These are phyloP conservation scores for Dictyostelium firmibasis DNA, from an alignment of 78 protist genomes.

Conservation along the genomic window DNA sequence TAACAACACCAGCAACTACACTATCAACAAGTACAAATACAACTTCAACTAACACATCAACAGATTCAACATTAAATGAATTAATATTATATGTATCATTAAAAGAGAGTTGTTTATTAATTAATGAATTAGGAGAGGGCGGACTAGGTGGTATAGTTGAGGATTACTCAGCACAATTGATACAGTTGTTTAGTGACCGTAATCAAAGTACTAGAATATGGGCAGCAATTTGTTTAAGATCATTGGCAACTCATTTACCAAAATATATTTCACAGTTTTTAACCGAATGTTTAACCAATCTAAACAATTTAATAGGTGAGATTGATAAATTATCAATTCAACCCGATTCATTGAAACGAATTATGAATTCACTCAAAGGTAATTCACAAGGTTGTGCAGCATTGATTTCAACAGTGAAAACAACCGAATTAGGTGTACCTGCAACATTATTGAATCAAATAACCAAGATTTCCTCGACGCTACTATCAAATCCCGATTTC, in stretches of 20 bases:
- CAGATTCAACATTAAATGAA: not conserved
- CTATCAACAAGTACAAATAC: not conserved
- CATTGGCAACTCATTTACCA: slow-evolving; percentile 55
- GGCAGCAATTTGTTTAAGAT: slow-evolving; percentile 40
- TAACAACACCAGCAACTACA: not conserved
- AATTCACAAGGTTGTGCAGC: slow-evolving; percentile 45
- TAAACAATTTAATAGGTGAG: slow-evolving; percentile 19
- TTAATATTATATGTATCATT: slow-evolving; percentile 32
- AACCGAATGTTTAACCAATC: slow-evolving; percentile 13
- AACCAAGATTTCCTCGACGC: slow-evolving; percentile 14
- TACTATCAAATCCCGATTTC: slow-evolving; percentile 51
- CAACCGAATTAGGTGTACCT: slow-evolving; percentile 65
- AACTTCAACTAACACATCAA: not conserved
- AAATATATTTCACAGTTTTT: slow-evolving; percentile 9
- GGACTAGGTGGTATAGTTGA: slow-evolving; percentile 22
- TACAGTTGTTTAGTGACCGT: slow-evolving; percentile 5
- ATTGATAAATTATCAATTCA: slow-evolving; percentile 48
- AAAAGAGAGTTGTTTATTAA: slow-evolving; percentile 9
- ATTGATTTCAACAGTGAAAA: slow-evolving; percentile 15
- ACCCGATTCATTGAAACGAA: slow-evolving; percentile 54
- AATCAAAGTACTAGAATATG: slow-evolving; percentile 60
- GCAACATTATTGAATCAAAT: slow-evolving; percentile 35
- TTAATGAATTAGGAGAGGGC: slow-evolving; percentile 65
- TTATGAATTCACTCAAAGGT: slow-evolving; percentile 68
- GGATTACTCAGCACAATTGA: not conserved